Conservation (phyloP, 805 yeast genomes). For the Blastobotrys muscicola region DNA sequence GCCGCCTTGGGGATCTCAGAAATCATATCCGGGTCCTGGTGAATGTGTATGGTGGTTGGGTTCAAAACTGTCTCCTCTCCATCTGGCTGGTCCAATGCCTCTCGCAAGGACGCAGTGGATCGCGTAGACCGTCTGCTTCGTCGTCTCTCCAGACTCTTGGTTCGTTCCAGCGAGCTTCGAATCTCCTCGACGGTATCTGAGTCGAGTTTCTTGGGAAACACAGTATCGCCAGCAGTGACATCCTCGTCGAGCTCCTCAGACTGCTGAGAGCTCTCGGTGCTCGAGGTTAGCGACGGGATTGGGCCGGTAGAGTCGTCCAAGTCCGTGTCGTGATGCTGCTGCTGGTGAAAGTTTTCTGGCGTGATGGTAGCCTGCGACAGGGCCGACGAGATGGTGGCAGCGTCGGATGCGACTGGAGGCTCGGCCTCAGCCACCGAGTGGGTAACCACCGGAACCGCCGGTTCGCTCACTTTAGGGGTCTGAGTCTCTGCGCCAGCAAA, state of each 20-base stretch:
- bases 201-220: slow-evolving; percentile 28
- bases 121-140: slow-evolving; percentile 19
- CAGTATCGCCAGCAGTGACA: slow-evolving; percentile 22
- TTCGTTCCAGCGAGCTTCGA: slow-evolving; percentile 27
- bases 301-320: neutral
- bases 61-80: slow-evolving; percentile 24
- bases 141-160: slow-evolving; percentile 27
- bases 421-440: slow-evolving; percentile 15
- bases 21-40: slow-evolving; percentile 4
- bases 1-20: slow-evolving; percentile 2
- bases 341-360: neutral
- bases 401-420: neutral
- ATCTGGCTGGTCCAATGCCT: neutral
- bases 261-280: slow-evolving; percentile 6
- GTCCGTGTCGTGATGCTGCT: neutral
- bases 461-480: neutral
- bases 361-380: slow-evolving; percentile 1
- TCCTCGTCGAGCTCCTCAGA: slow-evolving; percentile 11
- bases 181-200: slow-evolving; percentile 24
- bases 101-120: neutral
- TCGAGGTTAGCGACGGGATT: slow-evolving; percentile 13
- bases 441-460: slow-evolving; percentile 10
- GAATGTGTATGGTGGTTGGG: slow-evolving; percentile 23
- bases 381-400: slow-evolving; percentile 3
- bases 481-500: slow-evolving; percentile 14